Conservation (phyloP, 345 rosid species). For the Syzygium jambos region DNA sequence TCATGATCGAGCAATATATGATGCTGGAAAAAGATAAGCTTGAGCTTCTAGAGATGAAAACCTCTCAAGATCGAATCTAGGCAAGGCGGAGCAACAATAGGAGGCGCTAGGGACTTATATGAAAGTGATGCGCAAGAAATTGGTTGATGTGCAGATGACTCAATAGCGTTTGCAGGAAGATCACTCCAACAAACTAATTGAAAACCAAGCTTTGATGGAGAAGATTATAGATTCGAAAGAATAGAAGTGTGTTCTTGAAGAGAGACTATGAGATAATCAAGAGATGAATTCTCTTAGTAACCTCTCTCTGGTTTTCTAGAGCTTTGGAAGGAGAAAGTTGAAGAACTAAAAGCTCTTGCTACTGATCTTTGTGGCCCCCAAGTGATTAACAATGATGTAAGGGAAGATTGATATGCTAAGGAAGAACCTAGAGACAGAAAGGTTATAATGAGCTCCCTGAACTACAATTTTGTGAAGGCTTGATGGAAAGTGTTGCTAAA, state of each 20-base stretch:
- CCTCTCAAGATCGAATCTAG: slow-evolving; percentile 43
- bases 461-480: no score
- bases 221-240: slow-evolving; percentile 37
- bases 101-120: slow-evolving; percentile 27
- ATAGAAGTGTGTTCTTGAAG: slow-evolving; percentile 38
- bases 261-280: slow-evolving; percentile 29
- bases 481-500: no score
- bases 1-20: slow-evolving; percentile 12
- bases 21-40: slow-evolving; percentile 37
- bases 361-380: slow-evolving; percentile 28
- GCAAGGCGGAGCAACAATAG: slow-evolving; percentile 26
- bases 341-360: slow-evolving; percentile 37
- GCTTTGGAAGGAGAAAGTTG: slow-evolving; percentile 45
- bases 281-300: slow-evolving; percentile 41
- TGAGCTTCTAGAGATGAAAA: slow-evolving; percentile 52
- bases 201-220: slow-evolving; percentile 31
- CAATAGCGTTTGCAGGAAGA: slow-evolving; percentile 39
- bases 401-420: slow-evolving; percentile 35
- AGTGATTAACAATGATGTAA: slow-evolving; percentile 25
- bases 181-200: slow-evolving; percentile 29
- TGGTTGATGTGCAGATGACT: slow-evolving; percentile 41
- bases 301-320: slow-evolving; percentile 41
- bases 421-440: slow-evolving; percentile 38
- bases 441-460: not conserved
- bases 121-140: slow-evolving; percentile 24